Percentiles rank a stretch among this genome's conserved stretches.
These are phyloP conservation scores for Bacterosira constricta DNA, from an alignment of 108 stramenopile genomes.

Conservation along the genomic window DNA sequence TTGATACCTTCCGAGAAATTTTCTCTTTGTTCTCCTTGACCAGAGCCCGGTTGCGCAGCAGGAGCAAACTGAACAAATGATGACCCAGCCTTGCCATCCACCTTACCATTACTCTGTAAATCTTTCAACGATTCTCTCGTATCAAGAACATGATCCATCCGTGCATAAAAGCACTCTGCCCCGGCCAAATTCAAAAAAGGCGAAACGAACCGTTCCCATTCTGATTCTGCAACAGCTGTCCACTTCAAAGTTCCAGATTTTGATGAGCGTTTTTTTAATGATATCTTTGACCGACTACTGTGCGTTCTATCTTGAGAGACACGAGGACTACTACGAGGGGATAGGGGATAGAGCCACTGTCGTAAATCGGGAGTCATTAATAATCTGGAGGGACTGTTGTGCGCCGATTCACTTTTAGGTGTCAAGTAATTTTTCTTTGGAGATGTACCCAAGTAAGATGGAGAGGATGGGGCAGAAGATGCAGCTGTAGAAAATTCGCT, in stretches of 20 bases:
- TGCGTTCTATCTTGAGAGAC: not conserved
- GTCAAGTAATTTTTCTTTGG: not conserved
- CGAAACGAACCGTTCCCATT: slow-evolving; percentile 53
- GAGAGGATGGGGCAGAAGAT: slow-evolving; percentile 7
- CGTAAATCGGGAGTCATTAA: not conserved
- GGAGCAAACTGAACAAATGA: too few relatives aligned
- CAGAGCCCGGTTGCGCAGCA: too few relatives aligned
- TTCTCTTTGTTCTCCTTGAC: too few relatives aligned
- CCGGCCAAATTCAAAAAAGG: slow-evolving; percentile 43
- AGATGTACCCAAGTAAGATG: not conserved
- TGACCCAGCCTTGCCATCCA: too few relatives aligned
- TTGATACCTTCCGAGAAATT: not conserved
- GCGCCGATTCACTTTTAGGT: not conserved
- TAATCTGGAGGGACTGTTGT: too few relatives aligned
- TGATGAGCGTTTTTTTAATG: not conserved
- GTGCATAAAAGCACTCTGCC: slow-evolving; percentile 46
- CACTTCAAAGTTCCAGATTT: not conserved
- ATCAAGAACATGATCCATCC: slow-evolving; percentile 47
- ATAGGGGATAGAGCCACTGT: not conserved
- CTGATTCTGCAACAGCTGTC: slow-evolving; percentile 18
- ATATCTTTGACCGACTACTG: not conserved
- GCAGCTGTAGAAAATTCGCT: not conserved
- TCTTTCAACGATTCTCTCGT: slow-evolving; percentile 3
- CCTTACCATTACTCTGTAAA: too few relatives aligned
- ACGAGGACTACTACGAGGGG: not conserved